Conservation (phyloP, 495 filamentous ascomycete genomes). For the Rhypophila decipiens region DNA sequence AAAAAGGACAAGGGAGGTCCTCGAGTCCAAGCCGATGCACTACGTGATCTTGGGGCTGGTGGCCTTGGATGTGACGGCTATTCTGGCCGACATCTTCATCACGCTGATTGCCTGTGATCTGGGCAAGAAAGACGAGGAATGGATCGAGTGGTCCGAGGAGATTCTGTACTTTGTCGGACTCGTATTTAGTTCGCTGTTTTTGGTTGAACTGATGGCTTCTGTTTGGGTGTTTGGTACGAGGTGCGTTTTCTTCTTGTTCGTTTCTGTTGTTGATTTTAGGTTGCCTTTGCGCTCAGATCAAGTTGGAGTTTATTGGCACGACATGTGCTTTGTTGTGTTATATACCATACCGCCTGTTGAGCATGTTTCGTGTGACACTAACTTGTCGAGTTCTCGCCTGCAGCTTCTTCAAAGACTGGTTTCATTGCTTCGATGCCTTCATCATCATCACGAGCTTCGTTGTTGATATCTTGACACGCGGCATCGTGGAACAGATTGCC, state of each 20-base stretch:
- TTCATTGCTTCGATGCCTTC: constrained; percentile 57
- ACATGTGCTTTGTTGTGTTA: too few relatives aligned
- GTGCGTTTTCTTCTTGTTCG: constrained; percentile 36
- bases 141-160: constrained; percentile 32
- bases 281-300: background rate
- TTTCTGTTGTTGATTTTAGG: too few relatives aligned
- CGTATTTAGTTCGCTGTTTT: constrained; percentile 54
- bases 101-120: constrained; percentile 54
- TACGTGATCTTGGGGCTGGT: constrained; percentile 51
- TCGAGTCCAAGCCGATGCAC: constrained; percentile 54
- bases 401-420: constrained; percentile 56
- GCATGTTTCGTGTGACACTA: too few relatives aligned
- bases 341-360: too few relatives aligned
- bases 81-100: constrained; percentile 60
- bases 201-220: constrained; percentile 51
- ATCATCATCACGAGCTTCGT: constrained; percentile 57
- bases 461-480: constrained; percentile 51
- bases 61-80: constrained; percentile 48
- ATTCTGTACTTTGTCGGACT: constrained; percentile 31
- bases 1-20: too few relatives aligned
- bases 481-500: constrained; percentile 53
- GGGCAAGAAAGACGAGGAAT: constrained; percentile 24
- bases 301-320: too few relatives aligned
- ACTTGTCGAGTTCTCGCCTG: too few relatives aligned
- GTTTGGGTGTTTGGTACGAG: constrained; percentile 50